Evolutionary conservation across 139 green algal genomes (phyloP), one percentile per base, ranked within the genome.

Genomic region (Spirogloea muscicola): DNA sequence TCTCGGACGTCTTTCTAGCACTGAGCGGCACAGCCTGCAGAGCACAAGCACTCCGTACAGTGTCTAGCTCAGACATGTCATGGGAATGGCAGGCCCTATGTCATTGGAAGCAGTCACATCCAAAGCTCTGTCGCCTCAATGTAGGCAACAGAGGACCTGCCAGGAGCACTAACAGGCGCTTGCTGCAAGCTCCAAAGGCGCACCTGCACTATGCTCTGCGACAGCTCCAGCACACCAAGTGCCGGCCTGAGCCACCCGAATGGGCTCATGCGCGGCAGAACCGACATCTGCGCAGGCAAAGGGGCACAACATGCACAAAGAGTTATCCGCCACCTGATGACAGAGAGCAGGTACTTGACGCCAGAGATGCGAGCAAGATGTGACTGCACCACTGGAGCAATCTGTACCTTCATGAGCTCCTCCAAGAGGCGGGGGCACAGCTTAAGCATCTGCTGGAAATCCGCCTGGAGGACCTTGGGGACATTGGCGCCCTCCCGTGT

Each of bases 321-420:
- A n/a, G n/a, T n/a, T n/a, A n/a, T n/a, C n/a, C n/a, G n/a, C n/a
- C n/a, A n/a, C n/a, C n/a, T n/a, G n/a, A n/a, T n/a, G n/a, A n/a
- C n/a, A n/a, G n/a, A n/a, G n/a, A n/a, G n/a, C n/a, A n/a, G n/a
- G n/a, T n/a, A n/a, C n/a, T n/a, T n/a, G n/a, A n/a, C n/a, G n/a
- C n/a, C n/a, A n/a, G n/a, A n/a, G n/a, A n/a, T n/a, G n/a, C n/a
- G n/a, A n/a, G n/a, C n/a, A n/a, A n/a, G n/a, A n/a, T n/a, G n/a
- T n/a, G n/a, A n/a, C n/a, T n/a, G n/a, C n/a, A n/a, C n/a, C n/a
- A n/a, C n/a, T n/a, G n/a, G n/a, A n/a, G n/a, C n/a, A n/a, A n/a
- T n/a, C n/a, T 16, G n/a, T 27, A 82, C 79, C 77, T 85, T 85
- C 21, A 86, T 58, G 34, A 85, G 78, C 72, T 86, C 80, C 36